Percentiles rank a stretch among this genome's conserved stretches.
phyloP scores from a whole-genome alignment of 768 basidiomycete genomes.

The Candolleomyces aberdarensis region DNA sequence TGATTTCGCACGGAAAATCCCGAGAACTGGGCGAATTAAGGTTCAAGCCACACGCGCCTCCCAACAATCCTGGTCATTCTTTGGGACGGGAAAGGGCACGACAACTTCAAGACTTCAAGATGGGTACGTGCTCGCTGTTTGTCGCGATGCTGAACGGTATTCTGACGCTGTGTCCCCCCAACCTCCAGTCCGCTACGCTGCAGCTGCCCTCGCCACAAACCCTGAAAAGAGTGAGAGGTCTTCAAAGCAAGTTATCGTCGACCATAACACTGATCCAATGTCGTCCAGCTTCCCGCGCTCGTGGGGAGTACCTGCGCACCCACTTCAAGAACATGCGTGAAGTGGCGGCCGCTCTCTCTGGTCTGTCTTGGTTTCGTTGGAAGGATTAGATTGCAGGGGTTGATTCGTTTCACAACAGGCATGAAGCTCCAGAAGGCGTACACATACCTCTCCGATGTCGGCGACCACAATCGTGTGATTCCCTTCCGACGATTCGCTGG shows the following conservation, averaged over 20 bases:
- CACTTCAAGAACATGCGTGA: constrained; percentile 99
- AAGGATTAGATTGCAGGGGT: background rate
- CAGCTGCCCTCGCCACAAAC: constrained; percentile 81
- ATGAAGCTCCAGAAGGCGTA: constrained; percentile 94
- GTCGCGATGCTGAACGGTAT: constrained; percentile 13
- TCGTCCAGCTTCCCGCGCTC: constrained; percentile 77
- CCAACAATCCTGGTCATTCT: constrained; percentile 16
- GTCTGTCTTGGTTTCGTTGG: constrained; percentile 38
- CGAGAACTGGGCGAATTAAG: constrained; percentile 37
- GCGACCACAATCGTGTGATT: constrained; percentile 95
- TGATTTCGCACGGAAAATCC: constrained; percentile 11
- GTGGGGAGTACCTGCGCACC: constrained; percentile 96
- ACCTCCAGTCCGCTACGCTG: constrained; percentile 85
- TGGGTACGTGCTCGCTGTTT: constrained; percentile 48
- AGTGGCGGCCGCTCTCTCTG: constrained; percentile 91
- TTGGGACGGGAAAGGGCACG: constrained; percentile 31
- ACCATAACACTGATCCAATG: constrained; percentile 4
- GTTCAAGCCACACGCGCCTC: constrained; percentile 41
- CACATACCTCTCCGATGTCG: constrained; percentile 87
- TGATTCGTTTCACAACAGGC: constrained; percentile 42
- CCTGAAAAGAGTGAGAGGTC: constrained; percentile 86
- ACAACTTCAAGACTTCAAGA: constrained; percentile 59
- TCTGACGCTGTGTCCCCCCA: constrained; percentile 4
- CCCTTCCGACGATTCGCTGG: constrained; percentile 96
- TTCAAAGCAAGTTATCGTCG: background rate